Evolutionary conservation across 2,329 filamentous ascomycete genomes (phyloP), one percentile per base, ranked within the genome.

Genomic region (Amauroascus verrucosus): DNA sequence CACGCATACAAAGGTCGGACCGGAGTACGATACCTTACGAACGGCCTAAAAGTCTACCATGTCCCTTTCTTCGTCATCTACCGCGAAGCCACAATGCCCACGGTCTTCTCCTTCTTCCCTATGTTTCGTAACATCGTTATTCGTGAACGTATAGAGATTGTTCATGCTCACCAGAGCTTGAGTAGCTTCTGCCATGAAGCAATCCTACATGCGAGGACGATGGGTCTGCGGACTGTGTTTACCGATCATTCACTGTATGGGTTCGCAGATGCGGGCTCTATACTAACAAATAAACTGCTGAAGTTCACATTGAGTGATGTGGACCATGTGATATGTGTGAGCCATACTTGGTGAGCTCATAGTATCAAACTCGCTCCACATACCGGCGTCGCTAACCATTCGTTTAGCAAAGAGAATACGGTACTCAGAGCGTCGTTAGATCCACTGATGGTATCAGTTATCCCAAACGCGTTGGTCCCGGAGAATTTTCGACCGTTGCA

Each of bases 231-330:
- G 48, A 96, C 94, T 0, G 91, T 96, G 43, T 97, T 97, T 65
- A 98, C 93, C 0, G 93, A 98, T 64, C 93, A 98, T 70, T 96
- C 90, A 38, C 77, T 98, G 2, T 97, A 97, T 72, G 93, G 93
- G 1, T 98, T 98, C 64, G 93, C 91, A 44, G 94, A 98, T 70
- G 90, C 93, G 0, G 88, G 82, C 1, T 97, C 91, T 60, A 98
- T 98, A 58, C 75, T 98, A 55, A 94, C 91, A 30, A 98, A 98
- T 68, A 98, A 98, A 73, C 75, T 98, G 37, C 77, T 98, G 53
- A 98, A 98, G 68, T 98, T 98, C 65, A 91, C 83, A 0, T 69
- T 98, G 59, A 97, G 91, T 67, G 93, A 98, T 66, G 90, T 98
- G 13, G 93, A 97, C 65, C 93, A 98, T 76, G 90, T 94, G 57